Evolutionary conservation across 2,329 filamentous ascomycete species (phyloP), one percentile per base, ranked within the genome.

Genomic region (Lachnellula subtilissima): DNA sequence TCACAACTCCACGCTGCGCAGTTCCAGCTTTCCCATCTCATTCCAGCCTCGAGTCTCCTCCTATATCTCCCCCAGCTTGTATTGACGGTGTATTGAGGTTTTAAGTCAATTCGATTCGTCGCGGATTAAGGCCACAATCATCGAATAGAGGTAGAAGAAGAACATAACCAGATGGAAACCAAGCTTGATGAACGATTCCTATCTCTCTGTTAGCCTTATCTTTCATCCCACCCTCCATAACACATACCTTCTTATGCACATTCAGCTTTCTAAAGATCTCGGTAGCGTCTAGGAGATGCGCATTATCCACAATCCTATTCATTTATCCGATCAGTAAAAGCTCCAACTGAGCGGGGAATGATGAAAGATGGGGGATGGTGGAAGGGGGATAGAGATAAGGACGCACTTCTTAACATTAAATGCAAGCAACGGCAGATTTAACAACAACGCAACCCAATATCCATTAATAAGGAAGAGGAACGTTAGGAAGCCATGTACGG

Each of bases 211-310:
- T 32, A 35, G 4, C 8, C 25, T 67, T 35, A 14, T 35, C 5
- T 8, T 32, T 43, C 57, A 39, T 22, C 55, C 51, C 55, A 42
- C 32, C 40, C 47, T 42, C 35, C 45, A 35, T 28, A 28, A 9
- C 6, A 59, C 70, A 53, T 74, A 93, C 92, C 88, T 96, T 97
- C 82, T 99, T 99, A 75, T 99, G 94, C 51, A 97, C 89, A 68
- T 99, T 99, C 60, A 99, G 80, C 79, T 99, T 99, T 74, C 94
- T 86, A 85, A 99, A 99, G 70, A 99, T 99, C 78, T 99, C 94
- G 55, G 94, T 99, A 54, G 94, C 94, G 74, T 99, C 94, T 61
- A 99, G 80, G 50, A 99, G 83, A 75, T 99, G 94, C 67, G 94
- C 90, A 78, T 99, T 97, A 69, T 97, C 93, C 67, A 95, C 82